Percentiles rank a stretch among this genome's conserved stretches.
Conservation (phyloP, 1,284 basidiomycete genomes). For the Trichosporon sp. region DNA sequence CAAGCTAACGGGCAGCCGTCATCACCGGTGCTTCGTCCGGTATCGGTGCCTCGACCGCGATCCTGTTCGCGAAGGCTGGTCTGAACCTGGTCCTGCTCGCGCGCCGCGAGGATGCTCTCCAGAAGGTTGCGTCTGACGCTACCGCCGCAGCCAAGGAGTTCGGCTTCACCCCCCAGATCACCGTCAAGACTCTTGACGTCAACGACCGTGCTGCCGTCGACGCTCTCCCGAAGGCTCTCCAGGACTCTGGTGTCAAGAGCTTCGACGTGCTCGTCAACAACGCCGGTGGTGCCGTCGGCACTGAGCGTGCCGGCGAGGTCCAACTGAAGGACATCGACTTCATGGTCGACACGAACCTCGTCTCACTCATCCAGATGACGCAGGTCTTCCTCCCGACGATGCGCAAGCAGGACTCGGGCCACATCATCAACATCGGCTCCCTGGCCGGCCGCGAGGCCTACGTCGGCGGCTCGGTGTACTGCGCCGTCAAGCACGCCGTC, state of each 20-base stretch:
- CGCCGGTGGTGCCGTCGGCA: constrained; percentile 34
- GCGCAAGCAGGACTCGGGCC: constrained; percentile 71
- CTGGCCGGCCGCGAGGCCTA: constrained; percentile 87
- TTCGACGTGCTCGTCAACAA: constrained; percentile 37
- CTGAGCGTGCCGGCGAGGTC: constrained; percentile 37
- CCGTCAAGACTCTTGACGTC: constrained; percentile 35
- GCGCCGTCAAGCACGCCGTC: constrained; percentile 64
- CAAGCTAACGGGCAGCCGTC: constrained; percentile 36
- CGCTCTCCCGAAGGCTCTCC: constrained; percentile 25
- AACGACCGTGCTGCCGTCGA: constrained; percentile 33
- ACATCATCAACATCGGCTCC: constrained; percentile 91
- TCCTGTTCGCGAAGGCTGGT: constrained; percentile 62
- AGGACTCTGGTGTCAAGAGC: constrained; percentile 24
- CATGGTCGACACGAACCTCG: constrained; percentile 81
- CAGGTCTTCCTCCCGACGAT: constrained; percentile 64
- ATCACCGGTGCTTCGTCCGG: constrained; percentile 56
- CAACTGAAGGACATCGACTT: constrained; percentile 43
- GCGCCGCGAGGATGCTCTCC: constrained; percentile 62
- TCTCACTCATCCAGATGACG: constrained; percentile 26
- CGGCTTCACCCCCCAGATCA: constrained; percentile 34
- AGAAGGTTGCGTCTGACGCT: constrained; percentile 59
- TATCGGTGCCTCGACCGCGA: constrained; percentile 57
- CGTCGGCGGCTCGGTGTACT: constrained; percentile 68
- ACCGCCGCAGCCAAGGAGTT: constrained; percentile 28
- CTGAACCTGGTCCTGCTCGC: constrained; percentile 66